phyloP scores from a whole-genome alignment of 495 filamentous ascomycete genomes.

The Daldinia caldariorum region DNA sequence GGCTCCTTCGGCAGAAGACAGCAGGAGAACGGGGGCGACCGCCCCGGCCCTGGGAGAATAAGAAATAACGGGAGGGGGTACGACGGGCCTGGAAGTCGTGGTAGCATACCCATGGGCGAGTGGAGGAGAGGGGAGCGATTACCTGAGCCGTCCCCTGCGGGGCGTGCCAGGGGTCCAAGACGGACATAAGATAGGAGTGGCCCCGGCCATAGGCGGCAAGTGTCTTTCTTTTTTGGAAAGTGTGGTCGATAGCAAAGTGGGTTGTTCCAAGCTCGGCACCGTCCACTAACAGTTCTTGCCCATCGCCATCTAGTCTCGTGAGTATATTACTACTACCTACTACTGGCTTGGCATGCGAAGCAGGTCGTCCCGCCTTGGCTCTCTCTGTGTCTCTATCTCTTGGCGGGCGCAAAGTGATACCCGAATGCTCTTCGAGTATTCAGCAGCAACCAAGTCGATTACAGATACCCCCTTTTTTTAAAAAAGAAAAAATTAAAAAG shows the following conservation, averaged over 20 bases:
- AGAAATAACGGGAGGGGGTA: constrained; percentile 47
- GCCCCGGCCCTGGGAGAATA: constrained; percentile 44
- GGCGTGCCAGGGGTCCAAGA: constrained; percentile 46
- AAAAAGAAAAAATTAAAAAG: no score
- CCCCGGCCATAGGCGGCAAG: constrained; percentile 18
- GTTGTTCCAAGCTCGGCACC: neutral
- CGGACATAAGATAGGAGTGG: constrained; percentile 41
- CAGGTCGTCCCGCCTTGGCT: neutral
- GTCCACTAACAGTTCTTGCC: neutral
- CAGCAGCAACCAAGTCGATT: constrained; percentile 3
- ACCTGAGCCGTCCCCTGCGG: constrained; percentile 52
- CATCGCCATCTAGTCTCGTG: neutral
- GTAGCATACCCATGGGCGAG: constrained; percentile 62
- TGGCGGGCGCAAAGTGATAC: constrained; percentile 11
- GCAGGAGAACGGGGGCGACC: constrained; percentile 29
- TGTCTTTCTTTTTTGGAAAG: constrained; percentile 1
- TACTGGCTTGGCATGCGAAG: constrained; percentile 13
- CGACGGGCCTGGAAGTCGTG: constrained; percentile 38
- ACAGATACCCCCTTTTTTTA: constrained; percentile 26
- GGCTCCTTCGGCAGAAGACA: constrained; percentile 47
- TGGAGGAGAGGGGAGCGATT: constrained; percentile 68
- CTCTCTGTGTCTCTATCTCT: no score
- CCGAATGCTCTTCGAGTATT: constrained; percentile 7
- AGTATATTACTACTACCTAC: neutral
- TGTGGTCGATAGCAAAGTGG: constrained; percentile 17